Evolutionary conservation across 257 asterid genomes (phyloP).

Genomic region (Phtheirospermum japonicum): DNA sequence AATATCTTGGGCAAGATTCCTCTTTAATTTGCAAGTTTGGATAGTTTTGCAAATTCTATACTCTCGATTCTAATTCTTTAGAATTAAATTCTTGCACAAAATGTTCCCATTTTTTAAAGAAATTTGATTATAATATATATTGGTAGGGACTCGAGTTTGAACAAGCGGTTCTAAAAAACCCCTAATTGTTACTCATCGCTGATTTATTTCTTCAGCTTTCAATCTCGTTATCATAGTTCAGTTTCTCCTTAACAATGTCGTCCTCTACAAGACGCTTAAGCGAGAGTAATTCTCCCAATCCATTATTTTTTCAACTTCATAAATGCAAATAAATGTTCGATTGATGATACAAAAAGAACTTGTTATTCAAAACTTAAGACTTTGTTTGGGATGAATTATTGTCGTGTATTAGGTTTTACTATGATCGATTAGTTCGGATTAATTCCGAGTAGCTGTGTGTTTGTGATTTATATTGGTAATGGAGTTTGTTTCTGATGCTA

Average conservation of each 20-base stretch:
- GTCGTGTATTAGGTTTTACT: constrained; percentile 23
- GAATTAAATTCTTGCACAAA: too few relatives aligned
- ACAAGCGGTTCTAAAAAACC: too few relatives aligned
- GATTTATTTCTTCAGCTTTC: constrained; percentile 16
- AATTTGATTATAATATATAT: too few relatives aligned
- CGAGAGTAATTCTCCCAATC: constrained; percentile 55
- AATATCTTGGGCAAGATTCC: too few relatives aligned
- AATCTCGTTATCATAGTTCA: constrained; percentile 28
- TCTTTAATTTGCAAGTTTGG: too few relatives aligned
- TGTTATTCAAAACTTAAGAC: constrained; percentile 15
- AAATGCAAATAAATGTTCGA: constrained; percentile 9
- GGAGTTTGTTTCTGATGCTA: not conserved
- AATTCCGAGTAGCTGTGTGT: constrained; percentile 1
- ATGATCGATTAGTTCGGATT: constrained; percentile 18
- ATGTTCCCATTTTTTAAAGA: too few relatives aligned
- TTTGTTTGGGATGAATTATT: constrained; percentile 6
- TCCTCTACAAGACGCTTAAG: constrained; percentile 71
- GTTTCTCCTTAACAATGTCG: constrained; percentile 53
- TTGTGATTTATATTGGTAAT: not conserved
- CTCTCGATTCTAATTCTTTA: too few relatives aligned
- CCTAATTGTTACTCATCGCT: constrained; percentile 22
- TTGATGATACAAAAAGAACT: constrained; percentile 16
- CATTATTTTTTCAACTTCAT: not conserved
- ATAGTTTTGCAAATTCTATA: too few relatives aligned
- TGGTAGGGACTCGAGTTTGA: too few relatives aligned